Conservation (phyloP, 2,329 filamentous ascomycete species). For the Cytospora chrysosperma region DNA sequence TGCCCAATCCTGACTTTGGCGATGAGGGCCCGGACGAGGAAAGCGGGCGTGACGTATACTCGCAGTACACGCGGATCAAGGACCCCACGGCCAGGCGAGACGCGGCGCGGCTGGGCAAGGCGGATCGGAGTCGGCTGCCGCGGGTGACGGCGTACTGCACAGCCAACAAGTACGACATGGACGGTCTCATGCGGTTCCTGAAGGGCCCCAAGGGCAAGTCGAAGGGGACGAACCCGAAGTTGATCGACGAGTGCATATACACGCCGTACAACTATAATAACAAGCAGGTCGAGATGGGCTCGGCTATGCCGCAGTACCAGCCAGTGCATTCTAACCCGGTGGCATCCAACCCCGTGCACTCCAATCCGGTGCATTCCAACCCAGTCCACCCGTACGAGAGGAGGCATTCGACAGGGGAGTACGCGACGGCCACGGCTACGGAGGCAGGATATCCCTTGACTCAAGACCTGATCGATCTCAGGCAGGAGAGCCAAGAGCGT, state of each 20-base stretch:
- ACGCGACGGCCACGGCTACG: conserved; percentile 16
- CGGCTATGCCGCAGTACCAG: conserved; percentile 12
- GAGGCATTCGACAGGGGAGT: conserved; percentile 71
- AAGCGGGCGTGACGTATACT: conserved; percentile 92
- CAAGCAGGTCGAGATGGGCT: conserved; percentile 37
- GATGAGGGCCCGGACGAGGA: conserved; percentile 81
- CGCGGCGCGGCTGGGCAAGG: conserved; percentile 88
- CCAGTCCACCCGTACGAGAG: conserved; percentile 57
- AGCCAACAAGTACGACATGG: conserved; percentile 86
- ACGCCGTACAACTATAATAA: conserved; percentile 81
- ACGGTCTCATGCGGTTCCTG: conserved; percentile 83
- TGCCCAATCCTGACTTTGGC: conserved; percentile 83
- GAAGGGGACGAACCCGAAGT: conserved; percentile 79
- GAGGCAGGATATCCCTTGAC: conserved; percentile 49
- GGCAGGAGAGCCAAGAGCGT: conserved; percentile 37
- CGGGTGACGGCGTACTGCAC: conserved; percentile 97
- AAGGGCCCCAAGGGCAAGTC: conserved; percentile 74
- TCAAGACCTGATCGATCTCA: conserved; percentile 65
- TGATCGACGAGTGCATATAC: conserved; percentile 98
- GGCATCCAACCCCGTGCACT: too few species aligned
- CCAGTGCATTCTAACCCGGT: conserved; percentile 40
- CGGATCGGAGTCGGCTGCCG: conserved; percentile 81
- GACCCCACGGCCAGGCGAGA: conserved; percentile 90
- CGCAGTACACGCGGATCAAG: conserved; percentile 96
- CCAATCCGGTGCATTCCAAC: conserved; percentile 36